A percentile compares a stretch with the other conserved stretches of the same genome.
phyloP scores from a whole-genome alignment of 148 eudicot species.

The Camellia lanceoleosa region DNA sequence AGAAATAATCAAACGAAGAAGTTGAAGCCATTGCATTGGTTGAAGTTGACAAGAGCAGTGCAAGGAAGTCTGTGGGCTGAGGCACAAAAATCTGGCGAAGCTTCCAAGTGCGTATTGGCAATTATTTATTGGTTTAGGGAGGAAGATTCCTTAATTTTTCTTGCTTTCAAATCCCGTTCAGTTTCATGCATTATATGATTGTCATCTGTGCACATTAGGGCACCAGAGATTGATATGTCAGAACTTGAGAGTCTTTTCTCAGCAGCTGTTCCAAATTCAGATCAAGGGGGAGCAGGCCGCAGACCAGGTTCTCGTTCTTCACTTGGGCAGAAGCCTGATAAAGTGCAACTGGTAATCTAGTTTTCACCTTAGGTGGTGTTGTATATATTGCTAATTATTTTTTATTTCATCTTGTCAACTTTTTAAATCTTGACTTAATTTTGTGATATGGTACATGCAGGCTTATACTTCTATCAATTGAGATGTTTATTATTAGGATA shows the following conservation, averaged over 20 bases:
- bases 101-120: constrained; percentile 51
- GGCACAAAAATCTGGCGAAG: constrained; percentile 66
- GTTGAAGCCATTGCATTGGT: constrained; percentile 90
- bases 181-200: constrained; percentile 4
- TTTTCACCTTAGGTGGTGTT: neutral
- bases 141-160: neutral
- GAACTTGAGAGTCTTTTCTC: constrained; percentile 88
- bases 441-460: neutral
- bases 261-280: constrained; percentile 61
- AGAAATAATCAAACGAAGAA: constrained; percentile 54
- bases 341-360: constrained; percentile 70
- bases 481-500: neutral
- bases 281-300: constrained; percentile 41
- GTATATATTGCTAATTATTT: neutral
- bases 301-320: constrained; percentile 43
- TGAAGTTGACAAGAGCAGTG: constrained; percentile 83
- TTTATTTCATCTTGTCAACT: neutral
- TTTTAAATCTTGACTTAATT: neutral
- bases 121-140: neutral
- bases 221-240: constrained; percentile 90
- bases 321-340: constrained; percentile 52
- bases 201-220: constrained; percentile 34
- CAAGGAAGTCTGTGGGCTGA: constrained; percentile 97
- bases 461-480: neutral
- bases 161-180: neutral